Evolutionary conservation across 305 asterid species (phyloP).

Genomic region (Fraxinus albicans): DNA sequence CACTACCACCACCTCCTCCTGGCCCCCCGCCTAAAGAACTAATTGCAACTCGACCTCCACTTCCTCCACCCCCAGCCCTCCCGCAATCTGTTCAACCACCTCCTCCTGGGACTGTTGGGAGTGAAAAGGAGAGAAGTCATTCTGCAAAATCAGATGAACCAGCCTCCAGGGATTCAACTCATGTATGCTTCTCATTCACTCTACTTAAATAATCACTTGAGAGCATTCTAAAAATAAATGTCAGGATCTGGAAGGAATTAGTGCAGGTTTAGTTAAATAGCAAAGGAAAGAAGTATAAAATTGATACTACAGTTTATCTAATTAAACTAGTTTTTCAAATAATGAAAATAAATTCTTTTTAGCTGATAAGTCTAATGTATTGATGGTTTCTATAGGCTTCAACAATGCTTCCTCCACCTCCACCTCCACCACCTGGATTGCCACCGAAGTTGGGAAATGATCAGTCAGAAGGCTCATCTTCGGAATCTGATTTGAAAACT

Average conservation of each 20-base stretch:
- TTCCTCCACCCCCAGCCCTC: constrained; percentile 65
- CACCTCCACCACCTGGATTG: constrained; percentile 65
- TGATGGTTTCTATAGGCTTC: constrained; percentile 45
- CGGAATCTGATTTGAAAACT: constrained; percentile 56
- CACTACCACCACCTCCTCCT: constrained; percentile 85
- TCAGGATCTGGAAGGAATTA: neutral
- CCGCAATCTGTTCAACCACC: constrained; percentile 66
- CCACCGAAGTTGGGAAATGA: constrained; percentile 36
- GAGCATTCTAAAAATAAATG: neutral
- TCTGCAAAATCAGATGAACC: constrained; percentile 52
- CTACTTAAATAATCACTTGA: constrained; percentile 15
- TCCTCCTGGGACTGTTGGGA: constrained; percentile 58
- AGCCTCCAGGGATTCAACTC: constrained; percentile 46
- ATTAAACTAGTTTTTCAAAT: neutral
- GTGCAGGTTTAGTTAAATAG: neutral
- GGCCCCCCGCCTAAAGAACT: constrained; percentile 88
- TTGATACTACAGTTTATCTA: neutral
- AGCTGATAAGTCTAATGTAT: constrained; percentile 22
- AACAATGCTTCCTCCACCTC: constrained; percentile 54
- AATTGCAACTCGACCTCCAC: constrained; percentile 43
- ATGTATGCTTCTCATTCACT: constrained; percentile 45
- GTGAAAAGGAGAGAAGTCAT: constrained; percentile 45
- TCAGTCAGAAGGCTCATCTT: constrained; percentile 52
- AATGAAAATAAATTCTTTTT: neutral
- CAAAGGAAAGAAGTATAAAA: neutral